A percentile compares a stretch with the other conserved stretches of the same genome.
phyloP scores from a whole-genome alignment of 192 early-diverging fungal species.

The Backusella parvicylindrica region DNA sequence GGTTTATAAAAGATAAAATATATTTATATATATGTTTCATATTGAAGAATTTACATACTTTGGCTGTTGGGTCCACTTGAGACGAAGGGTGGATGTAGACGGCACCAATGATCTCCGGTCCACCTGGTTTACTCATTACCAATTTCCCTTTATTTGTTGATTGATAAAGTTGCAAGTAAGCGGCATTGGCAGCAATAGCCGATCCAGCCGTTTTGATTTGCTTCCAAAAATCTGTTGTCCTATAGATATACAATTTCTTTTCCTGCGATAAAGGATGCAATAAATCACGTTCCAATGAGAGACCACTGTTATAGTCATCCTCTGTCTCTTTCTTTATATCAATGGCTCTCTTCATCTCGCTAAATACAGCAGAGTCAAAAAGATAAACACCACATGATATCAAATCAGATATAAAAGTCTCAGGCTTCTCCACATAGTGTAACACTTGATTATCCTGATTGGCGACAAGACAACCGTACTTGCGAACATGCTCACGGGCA shows the following conservation, averaged over 20 bases:
- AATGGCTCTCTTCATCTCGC: constrained; percentile 76
- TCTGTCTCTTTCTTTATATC: constrained; percentile 54
- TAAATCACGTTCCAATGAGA: constrained; percentile 89
- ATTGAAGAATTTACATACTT: constrained; percentile 1
- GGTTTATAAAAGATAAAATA: neutral
- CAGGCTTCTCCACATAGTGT: constrained; percentile 99
- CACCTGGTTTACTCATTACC: constrained; percentile 39
- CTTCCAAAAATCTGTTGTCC: constrained; percentile 90
- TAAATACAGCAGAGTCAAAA: constrained; percentile 87
- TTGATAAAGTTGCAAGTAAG: constrained; percentile 84
- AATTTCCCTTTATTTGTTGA: constrained; percentile 58
- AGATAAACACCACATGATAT: constrained; percentile 96
- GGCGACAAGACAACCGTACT: constrained; percentile 91
- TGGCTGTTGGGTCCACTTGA: constrained; percentile 86
- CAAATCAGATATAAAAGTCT: constrained; percentile 90
- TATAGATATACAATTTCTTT: constrained; percentile 88
- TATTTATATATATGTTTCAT: neutral
- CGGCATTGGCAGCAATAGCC: constrained; percentile 89
- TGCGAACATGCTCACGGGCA: constrained; percentile 67
- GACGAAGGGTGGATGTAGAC: constrained; percentile 97
- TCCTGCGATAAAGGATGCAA: constrained; percentile 78
- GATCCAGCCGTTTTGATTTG: constrained; percentile 93
- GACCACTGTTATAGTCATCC: constrained; percentile 13
- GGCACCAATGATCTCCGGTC: constrained; percentile 81
- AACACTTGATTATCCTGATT: constrained; percentile 82